Percentiles rank a stretch among this genome's conserved stretches.
These are phyloP conservation scores for Metroxylon sagu DNA, from an alignment of 176 grass and related monocot species.

Conservation along the genomic window DNA sequence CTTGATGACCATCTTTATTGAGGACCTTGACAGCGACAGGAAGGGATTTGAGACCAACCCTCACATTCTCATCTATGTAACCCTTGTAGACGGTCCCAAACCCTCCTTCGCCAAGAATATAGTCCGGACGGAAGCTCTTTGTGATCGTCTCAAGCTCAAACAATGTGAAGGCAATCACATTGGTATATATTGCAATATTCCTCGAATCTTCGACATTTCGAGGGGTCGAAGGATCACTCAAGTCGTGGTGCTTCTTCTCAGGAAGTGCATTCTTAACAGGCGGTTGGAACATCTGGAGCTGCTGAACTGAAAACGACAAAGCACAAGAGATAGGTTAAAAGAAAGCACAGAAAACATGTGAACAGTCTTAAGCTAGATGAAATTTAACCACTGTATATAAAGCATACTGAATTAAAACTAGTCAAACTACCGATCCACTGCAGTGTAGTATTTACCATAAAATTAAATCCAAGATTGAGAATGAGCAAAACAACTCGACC, in stretches of 20 bases:
- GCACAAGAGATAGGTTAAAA: no score
- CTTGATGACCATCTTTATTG: constrained; percentile 97
- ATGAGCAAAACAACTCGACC: no score
- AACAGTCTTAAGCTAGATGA: no score
- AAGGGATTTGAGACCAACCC: constrained; percentile 83
- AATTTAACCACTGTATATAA: no score
- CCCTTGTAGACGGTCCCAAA: constrained; percentile 99
- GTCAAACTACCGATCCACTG: no score
- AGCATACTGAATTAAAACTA: no score
- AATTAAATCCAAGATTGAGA: no score
- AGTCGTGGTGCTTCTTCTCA: constrained; percentile 63
- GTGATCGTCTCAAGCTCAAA: constrained; percentile 97
- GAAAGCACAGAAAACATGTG: no score
- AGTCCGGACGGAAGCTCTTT: constrained; percentile 90
- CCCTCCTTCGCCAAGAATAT: constrained; percentile 93
- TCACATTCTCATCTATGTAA: constrained; percentile 99
- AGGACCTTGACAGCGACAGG: constrained; percentile 98
- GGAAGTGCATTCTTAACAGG: constrained; percentile 43
- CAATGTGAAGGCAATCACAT: constrained; percentile 89
- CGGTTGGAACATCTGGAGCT: constrained; percentile 83
- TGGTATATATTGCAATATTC: constrained; percentile 92
- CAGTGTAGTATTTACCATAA: no score
- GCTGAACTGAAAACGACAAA: constrained; percentile 48
- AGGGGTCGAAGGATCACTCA: constrained; percentile 68
- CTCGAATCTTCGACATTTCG: constrained; percentile 72